Evolutionary conservation across 2,329 filamentous ascomycete species (phyloP).

Genomic region (Rhinocladiella mackenziei): DNA sequence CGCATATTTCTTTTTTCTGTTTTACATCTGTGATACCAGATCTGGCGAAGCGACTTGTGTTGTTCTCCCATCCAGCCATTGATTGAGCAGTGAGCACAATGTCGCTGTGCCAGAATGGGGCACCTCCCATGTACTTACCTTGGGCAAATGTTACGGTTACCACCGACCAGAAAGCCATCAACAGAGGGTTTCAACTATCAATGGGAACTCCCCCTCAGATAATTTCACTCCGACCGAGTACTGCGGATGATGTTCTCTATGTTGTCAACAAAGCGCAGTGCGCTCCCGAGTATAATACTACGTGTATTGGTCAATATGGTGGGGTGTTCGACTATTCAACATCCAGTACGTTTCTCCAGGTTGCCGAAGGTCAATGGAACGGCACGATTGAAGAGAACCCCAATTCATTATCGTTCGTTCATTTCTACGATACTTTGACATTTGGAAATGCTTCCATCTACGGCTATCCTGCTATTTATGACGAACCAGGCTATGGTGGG

Average conservation of each 20-base stretch:
- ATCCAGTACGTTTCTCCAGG: slow-evolving; percentile 19
- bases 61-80: slow-evolving; percentile 3
- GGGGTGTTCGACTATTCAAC: slow-evolving; percentile 24
- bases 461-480: slow-evolving; percentile 23
- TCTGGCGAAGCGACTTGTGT: neutral
- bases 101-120: slow-evolving; percentile 24
- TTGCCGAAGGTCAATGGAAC: slow-evolving; percentile 24
- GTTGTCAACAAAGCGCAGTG: slow-evolving; percentile 25
- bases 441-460: slow-evolving; percentile 22
- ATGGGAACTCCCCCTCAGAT: slow-evolving; percentile 27
- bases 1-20: neutral
- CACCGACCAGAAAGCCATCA: slow-evolving; percentile 22
- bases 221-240: slow-evolving; percentile 24
- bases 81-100: slow-evolving; percentile 9
- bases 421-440: slow-evolving; percentile 25
- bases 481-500: slow-evolving; percentile 24
- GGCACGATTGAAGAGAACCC: slow-evolving; percentile 12
- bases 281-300: slow-evolving; percentile 21
- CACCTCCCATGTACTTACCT: slow-evolving; percentile 22
- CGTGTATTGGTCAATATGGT: slow-evolving; percentile 21
- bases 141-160: slow-evolving; percentile 26
- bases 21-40: slow-evolving; percentile 1
- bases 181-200: slow-evolving; percentile 21
- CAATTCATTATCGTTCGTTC: slow-evolving; percentile 18
- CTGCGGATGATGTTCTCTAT: slow-evolving; percentile 21